phyloP scores from a whole-genome alignment of 2,329 filamentous ascomycete species.

The Aureobasidium leucospermi region DNA sequence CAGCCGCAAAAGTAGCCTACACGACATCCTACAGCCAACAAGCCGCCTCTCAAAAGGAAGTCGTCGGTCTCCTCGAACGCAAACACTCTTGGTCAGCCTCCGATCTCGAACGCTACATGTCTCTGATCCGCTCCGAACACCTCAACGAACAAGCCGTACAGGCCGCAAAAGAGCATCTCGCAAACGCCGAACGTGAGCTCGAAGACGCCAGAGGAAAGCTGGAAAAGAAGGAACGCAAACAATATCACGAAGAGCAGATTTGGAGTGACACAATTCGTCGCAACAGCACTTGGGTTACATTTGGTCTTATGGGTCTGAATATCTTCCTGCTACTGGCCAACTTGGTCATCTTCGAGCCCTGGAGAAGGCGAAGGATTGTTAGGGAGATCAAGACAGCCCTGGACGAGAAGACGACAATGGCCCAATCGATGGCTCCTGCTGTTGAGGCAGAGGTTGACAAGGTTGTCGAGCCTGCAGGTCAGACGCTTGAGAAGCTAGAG shows the following conservation, averaged over 20 bases:
- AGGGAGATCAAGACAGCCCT: slow-evolving; percentile 63
- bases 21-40: slow-evolving; percentile 77
- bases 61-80: slow-evolving; percentile 84
- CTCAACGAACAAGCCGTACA: slow-evolving; percentile 80
- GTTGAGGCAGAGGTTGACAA: not conserved
- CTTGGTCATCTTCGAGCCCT: slow-evolving; percentile 87
- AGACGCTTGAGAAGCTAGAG: slow-evolving; percentile 20
- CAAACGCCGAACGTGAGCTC: slow-evolving; percentile 68
- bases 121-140: slow-evolving; percentile 86
- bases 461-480: not conserved
- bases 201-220: slow-evolving; percentile 69
- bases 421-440: slow-evolving; percentile 2
- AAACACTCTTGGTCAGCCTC: slow-evolving; percentile 84
- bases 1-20: slow-evolving; percentile 65
- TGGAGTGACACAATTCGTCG: slow-evolving; percentile 96
- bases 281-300: slow-evolving; percentile 97
- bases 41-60: slow-evolving; percentile 86
- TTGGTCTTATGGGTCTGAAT: slow-evolving; percentile 96
- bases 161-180: slow-evolving; percentile 62
- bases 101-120: slow-evolving; percentile 91
- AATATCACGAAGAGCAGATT: slow-evolving; percentile 98
- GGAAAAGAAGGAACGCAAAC: slow-evolving; percentile 73
- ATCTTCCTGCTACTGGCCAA: slow-evolving; percentile 80
- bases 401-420: slow-evolving; percentile 56
- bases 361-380: slow-evolving; percentile 74